Evolutionary conservation across 139 green algal species (phyloP).

Genomic region (Trebouxia sp.): DNA sequence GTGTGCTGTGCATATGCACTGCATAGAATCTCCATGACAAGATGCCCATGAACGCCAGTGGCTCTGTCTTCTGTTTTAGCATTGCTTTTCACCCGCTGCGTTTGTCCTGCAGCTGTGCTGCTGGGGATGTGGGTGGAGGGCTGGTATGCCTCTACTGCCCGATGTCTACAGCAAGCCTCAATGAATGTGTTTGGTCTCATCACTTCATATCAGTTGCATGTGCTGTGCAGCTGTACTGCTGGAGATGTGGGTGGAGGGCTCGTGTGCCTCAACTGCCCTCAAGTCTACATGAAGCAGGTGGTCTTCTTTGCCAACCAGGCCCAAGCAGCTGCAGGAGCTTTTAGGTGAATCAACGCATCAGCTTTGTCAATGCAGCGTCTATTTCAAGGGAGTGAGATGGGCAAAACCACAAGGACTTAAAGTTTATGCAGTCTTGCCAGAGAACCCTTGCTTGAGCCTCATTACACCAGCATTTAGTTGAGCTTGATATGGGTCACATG

Average conservation of each 20-base stretch:
- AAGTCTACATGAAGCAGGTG: conserved; percentile 3
- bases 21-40: too few relatives aligned
- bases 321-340: background rate
- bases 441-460: too few relatives aligned
- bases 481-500: too few relatives aligned
- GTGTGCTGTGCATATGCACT: too few relatives aligned
- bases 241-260: conserved; percentile 2
- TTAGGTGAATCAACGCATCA: background rate
- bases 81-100: too few relatives aligned
- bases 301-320: background rate
- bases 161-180: conserved; percentile 6
- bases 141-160: conserved; percentile 16
- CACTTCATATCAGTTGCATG: too few relatives aligned
- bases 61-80: too few relatives aligned
- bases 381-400: background rate
- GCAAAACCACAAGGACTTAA: background rate
- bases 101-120: background rate
- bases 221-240: background rate
- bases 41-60: too few relatives aligned
- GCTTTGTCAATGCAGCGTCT: background rate
- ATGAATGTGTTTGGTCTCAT: too few relatives aligned
- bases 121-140: background rate
- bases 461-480: too few relatives aligned
- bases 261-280: conserved; percentile 8
- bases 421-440: too few relatives aligned